Evolutionary conservation across 2,329 filamentous ascomycete genomes (phyloP).

Genomic region (Cadophora sp.): DNA sequence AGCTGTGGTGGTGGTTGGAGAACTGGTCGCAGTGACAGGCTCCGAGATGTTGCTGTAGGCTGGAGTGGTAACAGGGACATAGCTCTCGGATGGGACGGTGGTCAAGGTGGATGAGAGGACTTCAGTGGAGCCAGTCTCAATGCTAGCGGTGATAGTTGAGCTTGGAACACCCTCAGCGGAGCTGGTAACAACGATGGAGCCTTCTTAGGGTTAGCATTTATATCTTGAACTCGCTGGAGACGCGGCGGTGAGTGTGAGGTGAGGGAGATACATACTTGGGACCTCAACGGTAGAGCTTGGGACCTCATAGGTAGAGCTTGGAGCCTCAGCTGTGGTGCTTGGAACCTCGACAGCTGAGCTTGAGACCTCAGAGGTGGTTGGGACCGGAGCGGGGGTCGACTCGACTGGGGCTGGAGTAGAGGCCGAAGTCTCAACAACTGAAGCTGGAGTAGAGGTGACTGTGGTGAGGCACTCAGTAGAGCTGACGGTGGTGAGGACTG

Average conservation of each 20-base stretch:
- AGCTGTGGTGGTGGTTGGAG: conserved; percentile 14
- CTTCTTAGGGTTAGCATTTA: neutral
- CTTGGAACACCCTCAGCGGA: conserved; percentile 8
- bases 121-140: conserved; percentile 3
- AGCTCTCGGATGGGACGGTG: conserved; percentile 4
- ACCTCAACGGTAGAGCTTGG: conserved; percentile 16
- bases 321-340: conserved; percentile 2
- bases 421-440: conserved; percentile 16
- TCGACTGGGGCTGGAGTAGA: neutral
- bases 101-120: conserved; percentile 4
- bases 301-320: conserved; percentile 5
- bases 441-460: neutral
- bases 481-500: conserved; percentile 20
- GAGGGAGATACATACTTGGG: neutral
- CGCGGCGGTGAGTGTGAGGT: too few species aligned
- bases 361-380: conserved; percentile 9
- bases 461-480: conserved; percentile 21
- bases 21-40: conserved; percentile 8
- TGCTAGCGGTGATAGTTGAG: neutral
- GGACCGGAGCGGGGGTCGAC: conserved; percentile 2
- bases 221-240: neutral
- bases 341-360: conserved; percentile 18
- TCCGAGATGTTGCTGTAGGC: conserved; percentile 17
- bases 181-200: neutral
- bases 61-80: conserved; percentile 9